A percentile compares a stretch with the other conserved stretches of the same genome.
Evolutionary conservation across 495 filamentous ascomycete species (phyloP).

Genomic region (Talaromyces stipitatus): DNA sequence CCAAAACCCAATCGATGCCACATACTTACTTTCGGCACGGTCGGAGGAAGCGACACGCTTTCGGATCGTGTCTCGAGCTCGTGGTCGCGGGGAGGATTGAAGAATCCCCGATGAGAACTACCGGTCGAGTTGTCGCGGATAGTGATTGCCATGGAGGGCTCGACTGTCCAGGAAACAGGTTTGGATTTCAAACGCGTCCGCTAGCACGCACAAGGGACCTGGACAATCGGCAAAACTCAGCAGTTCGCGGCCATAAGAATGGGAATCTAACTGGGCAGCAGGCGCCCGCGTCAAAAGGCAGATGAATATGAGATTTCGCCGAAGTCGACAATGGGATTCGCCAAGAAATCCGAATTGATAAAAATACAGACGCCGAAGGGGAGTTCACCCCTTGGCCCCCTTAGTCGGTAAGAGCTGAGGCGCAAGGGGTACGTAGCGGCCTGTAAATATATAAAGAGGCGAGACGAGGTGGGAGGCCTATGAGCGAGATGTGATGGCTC

Average conservation of each 20-base stretch:
- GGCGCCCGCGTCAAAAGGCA: background rate
- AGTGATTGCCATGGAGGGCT: constrained; percentile 9
- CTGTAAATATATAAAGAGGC: background rate
- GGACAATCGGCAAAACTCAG: constrained; percentile 7
- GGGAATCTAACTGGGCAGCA: background rate
- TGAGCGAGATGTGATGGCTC: background rate
- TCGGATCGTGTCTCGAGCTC: constrained; percentile 6
- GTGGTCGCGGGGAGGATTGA: constrained; percentile 4
- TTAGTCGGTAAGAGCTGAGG: constrained; percentile 1
- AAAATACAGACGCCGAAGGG: background rate
- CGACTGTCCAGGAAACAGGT: constrained; percentile 3
- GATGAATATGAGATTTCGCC: background rate
- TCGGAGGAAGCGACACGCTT: background rate
- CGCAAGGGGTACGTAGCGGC: background rate
- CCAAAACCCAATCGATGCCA: constrained; percentile 41
- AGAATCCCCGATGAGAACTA: constrained; percentile 4
- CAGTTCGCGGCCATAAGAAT: constrained; percentile 7
- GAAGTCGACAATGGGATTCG: background rate
- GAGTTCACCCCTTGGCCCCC: background rate
- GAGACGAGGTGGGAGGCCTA: background rate
- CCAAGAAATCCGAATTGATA: background rate
- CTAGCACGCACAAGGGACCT: constrained; percentile 7
- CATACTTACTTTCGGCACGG: constrained; percentile 40
- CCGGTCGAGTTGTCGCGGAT: constrained; percentile 9
- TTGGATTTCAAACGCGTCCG: constrained; percentile 4